Evolutionary conservation across 306 rosid genomes (phyloP), one percentile per base, ranked within the genome.

Genomic region (Trichosanthes truncata): DNA sequence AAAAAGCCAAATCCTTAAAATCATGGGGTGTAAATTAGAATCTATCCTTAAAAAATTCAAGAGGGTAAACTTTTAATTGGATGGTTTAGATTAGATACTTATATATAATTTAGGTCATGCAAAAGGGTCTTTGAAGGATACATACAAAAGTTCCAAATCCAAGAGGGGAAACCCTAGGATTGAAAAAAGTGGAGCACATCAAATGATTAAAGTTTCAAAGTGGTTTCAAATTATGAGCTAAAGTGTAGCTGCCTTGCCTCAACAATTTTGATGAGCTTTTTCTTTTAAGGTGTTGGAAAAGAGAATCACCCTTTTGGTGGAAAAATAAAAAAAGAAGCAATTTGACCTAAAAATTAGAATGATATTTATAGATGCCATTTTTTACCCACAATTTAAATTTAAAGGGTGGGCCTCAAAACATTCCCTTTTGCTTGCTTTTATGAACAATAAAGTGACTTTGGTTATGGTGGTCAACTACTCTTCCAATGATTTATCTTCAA

Each of bases 131-230:
- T 33, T 20, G 26, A 68, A 45, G 56, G 33, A 14, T 5, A n/a
- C 21, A 45, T 11, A 71, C 53, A 25, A 71, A 71, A 45, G 6
- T 43, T 9, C 52, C 52, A 41, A 71, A 71, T 69, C 48, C 74
- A 69, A 69, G 36, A 69, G 75, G 21, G 13, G n/a, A 38, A 67
- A 38, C 74, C 51, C 74, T n/a, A 67, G 51, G 20, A 69, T 69
- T 23, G 40, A 25, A 25, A 45, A 72, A 45, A 48, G 77, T 45
- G 77, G n/a, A 43, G 4, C 56, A 45, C 6, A 25, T 23, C 77
- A 72, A 63, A 71, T 73, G 77, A 73, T 73, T 73, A 73, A 73
- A 73, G 77, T 41, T 46, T 48, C 41, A 73, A 73, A 73, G 59
- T 46, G 60, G 77, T 26, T 45, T 9, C 8, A 73, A 71, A 73